Percentiles rank a stretch among this genome's conserved stretches.
Evolutionary conservation across 2,329 filamentous ascomycete genomes (phyloP).

Genomic region (Diaporthe capsici): DNA sequence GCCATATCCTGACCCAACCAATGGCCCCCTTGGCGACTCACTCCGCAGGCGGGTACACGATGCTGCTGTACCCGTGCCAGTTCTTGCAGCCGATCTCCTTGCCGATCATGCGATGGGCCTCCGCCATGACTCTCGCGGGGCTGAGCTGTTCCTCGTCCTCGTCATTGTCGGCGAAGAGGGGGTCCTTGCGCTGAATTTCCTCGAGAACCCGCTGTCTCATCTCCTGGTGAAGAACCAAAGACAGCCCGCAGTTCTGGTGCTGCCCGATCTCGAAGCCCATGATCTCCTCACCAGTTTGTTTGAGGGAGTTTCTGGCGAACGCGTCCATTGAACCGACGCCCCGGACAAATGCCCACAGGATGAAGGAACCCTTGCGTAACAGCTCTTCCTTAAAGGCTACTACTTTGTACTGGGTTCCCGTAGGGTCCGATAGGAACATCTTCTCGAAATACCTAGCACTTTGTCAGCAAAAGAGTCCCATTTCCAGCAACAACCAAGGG

Average conservation of each 20-base stretch:
- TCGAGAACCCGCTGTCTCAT: slow-evolving; percentile 27
- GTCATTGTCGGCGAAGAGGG: slow-evolving; percentile 1
- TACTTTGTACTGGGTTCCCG: slow-evolving; percentile 29
- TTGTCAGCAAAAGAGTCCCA: not conserved
- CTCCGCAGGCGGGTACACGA: slow-evolving; percentile 10
- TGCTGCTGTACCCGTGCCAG: slow-evolving; percentile 35
- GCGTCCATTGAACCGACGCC: slow-evolving; percentile 13
- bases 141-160: not conserved
- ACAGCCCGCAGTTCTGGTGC: slow-evolving; percentile 9
- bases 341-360: slow-evolving; percentile 39
- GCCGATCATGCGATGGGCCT: slow-evolving; percentile 30
- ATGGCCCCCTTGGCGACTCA: slow-evolving; percentile 1
- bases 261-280: slow-evolving; percentile 23
- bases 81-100: slow-evolving; percentile 30
- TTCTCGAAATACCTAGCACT: slow-evolving; percentile 9
- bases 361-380: slow-evolving; percentile 34
- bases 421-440: slow-evolving; percentile 28
- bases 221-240: slow-evolving; percentile 34
- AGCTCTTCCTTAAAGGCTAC: slow-evolving; percentile 39
- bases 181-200: not conserved
- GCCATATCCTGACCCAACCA: not conserved
- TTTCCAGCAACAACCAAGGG: not conserved
- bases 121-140: slow-evolving; percentile 5
- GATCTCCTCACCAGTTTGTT: slow-evolving; percentile 24
- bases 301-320: slow-evolving; percentile 1